Evolutionary conservation across 306 rosid species (phyloP), one percentile per base, ranked within the genome.

Genomic region (Prunus kanzakura): DNA sequence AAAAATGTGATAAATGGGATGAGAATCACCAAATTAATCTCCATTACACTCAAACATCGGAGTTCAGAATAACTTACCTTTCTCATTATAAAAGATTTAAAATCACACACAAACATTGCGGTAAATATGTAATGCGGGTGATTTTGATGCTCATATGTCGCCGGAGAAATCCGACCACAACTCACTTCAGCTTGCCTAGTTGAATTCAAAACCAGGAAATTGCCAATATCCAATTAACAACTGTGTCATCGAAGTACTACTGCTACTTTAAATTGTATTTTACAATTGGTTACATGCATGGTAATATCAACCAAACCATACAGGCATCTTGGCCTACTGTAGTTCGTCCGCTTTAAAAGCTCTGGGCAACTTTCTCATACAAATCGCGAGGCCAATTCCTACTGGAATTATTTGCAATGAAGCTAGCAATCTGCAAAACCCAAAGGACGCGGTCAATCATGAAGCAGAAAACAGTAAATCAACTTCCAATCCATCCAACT

Each of bases 351-450:
- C 49, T 19, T 92, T 88, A 95, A 85, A 95, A 81, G 90, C 88
- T 92, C 79, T 82, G 92, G 27, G 97, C 97, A 72, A 92, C 92
- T 80, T 93, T 95, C 71, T 92, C 97, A 1, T 88, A 95, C 86
- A 95, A 84, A 83, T 95, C 99, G 6, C 90, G 92, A 15, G 99
- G 99, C 99, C 97, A 95, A 45, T 92, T 92, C 84, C 96, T 84
- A 55, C 80, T 92, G 43, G 89, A 79, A 76, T 95, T 95, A 73
- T 90, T 95, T 20, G 99, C 99, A 76, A 95, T 89, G 78, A 95
- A 92, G 82, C 81, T 88, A 20, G 96, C 91, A 81, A 95, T 95
- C 99, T 95, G 92, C 93, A 76, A 50, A 80, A 76, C 58, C n/a
- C 41, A 62, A 27, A 61, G 11, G 18, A 74, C 52, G 57, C 56